phyloP scores from a whole-genome alignment of 2,329 filamentous ascomycete genomes.

The Talaromyces sp. region DNA sequence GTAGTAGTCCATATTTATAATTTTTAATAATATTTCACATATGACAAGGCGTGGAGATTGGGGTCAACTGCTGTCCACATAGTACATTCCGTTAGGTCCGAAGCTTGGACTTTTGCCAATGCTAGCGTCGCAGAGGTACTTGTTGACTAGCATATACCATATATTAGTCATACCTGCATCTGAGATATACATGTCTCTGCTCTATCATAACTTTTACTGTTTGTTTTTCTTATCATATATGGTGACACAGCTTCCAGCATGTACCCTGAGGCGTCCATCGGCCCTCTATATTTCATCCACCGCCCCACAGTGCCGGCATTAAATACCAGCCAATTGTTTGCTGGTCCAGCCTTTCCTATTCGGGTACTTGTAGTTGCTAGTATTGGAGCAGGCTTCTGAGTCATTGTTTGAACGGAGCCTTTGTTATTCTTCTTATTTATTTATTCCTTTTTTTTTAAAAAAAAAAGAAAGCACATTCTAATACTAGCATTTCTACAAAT shows the following conservation, averaged over 20 bases:
- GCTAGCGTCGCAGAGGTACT: neutral
- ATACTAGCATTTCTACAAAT: neutral
- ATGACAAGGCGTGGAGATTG: neutral
- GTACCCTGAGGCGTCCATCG: neutral
- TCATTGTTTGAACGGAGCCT: too few relatives aligned
- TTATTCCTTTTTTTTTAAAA: too few relatives aligned
- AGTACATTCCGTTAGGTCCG: slow-evolving; percentile 9
- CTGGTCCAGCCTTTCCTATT: neutral
- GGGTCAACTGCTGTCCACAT: neutral
- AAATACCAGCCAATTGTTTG: slow-evolving; percentile 10
- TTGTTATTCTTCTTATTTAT: too few relatives aligned
- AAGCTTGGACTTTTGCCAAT: slow-evolving; percentile 2
- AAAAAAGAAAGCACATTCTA: neutral
- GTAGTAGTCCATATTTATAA: neutral
- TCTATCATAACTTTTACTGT: neutral
- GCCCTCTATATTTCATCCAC: neutral
- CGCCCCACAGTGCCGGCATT: neutral
- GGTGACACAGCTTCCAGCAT: neutral
- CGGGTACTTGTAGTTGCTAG: neutral
- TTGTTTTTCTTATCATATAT: neutral
- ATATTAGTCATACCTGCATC: neutral
- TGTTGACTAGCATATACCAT: neutral
- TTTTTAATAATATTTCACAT: neutral
- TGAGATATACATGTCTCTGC: too few relatives aligned
- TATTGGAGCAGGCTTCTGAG: neutral